These are phyloP conservation scores for Ogataea nakhonphanomensis DNA, from an alignment of 805 yeast species.

Conservation along the genomic window DNA sequence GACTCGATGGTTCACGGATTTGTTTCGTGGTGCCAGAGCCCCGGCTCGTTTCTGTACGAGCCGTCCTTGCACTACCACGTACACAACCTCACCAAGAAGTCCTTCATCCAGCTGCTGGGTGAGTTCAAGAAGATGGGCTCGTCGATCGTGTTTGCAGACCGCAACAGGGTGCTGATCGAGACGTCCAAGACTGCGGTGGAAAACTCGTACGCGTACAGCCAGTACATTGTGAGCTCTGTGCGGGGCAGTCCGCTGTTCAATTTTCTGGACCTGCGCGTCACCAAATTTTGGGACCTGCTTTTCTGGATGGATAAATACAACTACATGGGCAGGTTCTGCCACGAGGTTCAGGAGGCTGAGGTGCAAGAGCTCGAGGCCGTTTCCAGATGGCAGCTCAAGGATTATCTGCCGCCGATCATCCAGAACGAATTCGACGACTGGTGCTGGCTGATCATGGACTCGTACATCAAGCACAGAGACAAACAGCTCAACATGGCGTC, in stretches of 20 bases:
- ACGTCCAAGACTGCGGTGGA: conserved; percentile 79
- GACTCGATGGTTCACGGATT: conserved; percentile 80
- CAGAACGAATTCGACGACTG: conserved; percentile 87
- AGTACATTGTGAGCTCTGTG: conserved; percentile 72
- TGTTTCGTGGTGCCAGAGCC: conserved; percentile 81
- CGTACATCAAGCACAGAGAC: conserved; percentile 55
- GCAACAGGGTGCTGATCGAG: conserved; percentile 67
- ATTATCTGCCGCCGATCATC: conserved; percentile 68
- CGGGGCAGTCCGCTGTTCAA: conserved; percentile 79
- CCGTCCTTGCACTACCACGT: conserved; percentile 80
- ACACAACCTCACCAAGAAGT: conserved; percentile 79
- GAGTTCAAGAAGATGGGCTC: conserved; percentile 83
- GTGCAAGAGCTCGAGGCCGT: conserved; percentile 46
- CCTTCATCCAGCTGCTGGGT: conserved; percentile 72
- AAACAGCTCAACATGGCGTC: conserved; percentile 26
- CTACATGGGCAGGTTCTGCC: conserved; percentile 68
- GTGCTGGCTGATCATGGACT: conserved; percentile 72
- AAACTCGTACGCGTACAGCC: conserved; percentile 87
- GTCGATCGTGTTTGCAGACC: conserved; percentile 70
- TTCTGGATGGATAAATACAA: conserved; percentile 94
- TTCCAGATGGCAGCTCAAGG: conserved; percentile 74
- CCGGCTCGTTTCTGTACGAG: conserved; percentile 71
- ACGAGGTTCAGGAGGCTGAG: conserved; percentile 41
- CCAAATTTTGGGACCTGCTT: conserved; percentile 86
- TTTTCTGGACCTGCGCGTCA: conserved; percentile 70